Evolutionary conservation across 2,329 filamentous ascomycete genomes (phyloP).

Genomic region (Claviceps pazoutovae): DNA sequence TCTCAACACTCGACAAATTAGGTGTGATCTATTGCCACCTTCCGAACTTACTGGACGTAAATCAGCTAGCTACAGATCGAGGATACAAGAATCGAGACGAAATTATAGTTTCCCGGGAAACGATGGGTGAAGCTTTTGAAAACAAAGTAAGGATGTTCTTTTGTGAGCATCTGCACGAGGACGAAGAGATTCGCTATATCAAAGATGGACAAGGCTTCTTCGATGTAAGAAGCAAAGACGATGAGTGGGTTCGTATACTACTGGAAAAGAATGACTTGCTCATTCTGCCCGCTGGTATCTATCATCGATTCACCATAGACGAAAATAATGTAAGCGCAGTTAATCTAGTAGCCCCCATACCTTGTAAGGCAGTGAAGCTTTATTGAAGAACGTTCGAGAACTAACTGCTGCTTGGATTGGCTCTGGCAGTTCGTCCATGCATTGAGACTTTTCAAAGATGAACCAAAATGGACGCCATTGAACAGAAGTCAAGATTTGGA

Average conservation of each 20-base stretch:
- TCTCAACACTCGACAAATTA: conserved; percentile 53
- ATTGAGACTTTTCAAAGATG: conserved; percentile 94
- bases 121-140: conserved; percentile 80
- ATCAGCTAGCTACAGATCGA: conserved; percentile 59
- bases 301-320: conserved; percentile 94
- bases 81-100: conserved; percentile 92
- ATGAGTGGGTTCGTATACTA: conserved; percentile 79
- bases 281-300: conserved; percentile 87
- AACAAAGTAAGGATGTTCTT: conserved; percentile 91
- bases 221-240: conserved; percentile 69
- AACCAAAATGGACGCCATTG: conserved; percentile 94
- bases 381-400: not conserved
- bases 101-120: conserved; percentile 73
- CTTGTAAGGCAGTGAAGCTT: not conserved
- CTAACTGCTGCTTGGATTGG: conserved; percentile 1
- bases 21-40: conserved; percentile 71
- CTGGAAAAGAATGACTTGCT: conserved; percentile 82
- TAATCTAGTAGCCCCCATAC: not conserved
- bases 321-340: conserved; percentile 60
- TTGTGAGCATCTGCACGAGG: conserved; percentile 89
- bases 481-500: conserved; percentile 71
- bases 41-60: conserved; percentile 49
- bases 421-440: conserved; percentile 70
- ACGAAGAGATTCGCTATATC: conserved; percentile 96
- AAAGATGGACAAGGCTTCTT: conserved; percentile 82